Base-by-base conservation (phyloP, 140 eudicot species). In the Bidens hawaiensis region DNA sequence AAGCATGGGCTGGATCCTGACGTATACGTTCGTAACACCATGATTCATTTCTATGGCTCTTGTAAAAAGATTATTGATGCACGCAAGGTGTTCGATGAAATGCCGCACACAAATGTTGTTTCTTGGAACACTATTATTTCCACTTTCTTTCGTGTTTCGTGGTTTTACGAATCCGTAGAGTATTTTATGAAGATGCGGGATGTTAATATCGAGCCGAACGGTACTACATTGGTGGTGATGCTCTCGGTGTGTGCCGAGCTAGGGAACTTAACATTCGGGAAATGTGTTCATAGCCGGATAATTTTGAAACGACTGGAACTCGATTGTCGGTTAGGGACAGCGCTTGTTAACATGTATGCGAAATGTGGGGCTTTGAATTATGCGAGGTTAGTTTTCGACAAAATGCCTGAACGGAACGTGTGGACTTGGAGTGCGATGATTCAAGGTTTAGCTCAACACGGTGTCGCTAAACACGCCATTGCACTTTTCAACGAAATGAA, bases 381-480 rank as follows among this genome's bases (percentile, higher is more conserved):
- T 11, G 86, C 97, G 1, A 51, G 47, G n/a, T 64, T 61, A 36
- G 82, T 89, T 17, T 89, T 89, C 13, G 62, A 76, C 19, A 64
- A 31, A 51, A 76, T 81, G 82, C 45, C 0, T 0, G 46, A 49
- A 3, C 49, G 72, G 7, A 85, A 81, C 18, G 88, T 83, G 13
- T 86, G 90, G 95, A 80, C 89, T 23, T 89, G 95, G 89, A 85
- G 81, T 70, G 79, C 89, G 0, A 83, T 89, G 95, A 79, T 89
- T 70, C 78, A 56, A n/a, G 95, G 97, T 52, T 75, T 80, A 42
- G 95, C 97, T 22, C 90, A 78, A 43, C 91, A 89, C 34, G 89
- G 95, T 8, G 56, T 71, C 56, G 89, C 85, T 2, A 64, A n/a
- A 52, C 52, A 69, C 0, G 87, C 89, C 1, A 71, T 85, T 41